Conservation (phyloP, 2,329 filamentous ascomycete species). For the Ophiognomonia clavigignenti-juglandacearum region DNA sequence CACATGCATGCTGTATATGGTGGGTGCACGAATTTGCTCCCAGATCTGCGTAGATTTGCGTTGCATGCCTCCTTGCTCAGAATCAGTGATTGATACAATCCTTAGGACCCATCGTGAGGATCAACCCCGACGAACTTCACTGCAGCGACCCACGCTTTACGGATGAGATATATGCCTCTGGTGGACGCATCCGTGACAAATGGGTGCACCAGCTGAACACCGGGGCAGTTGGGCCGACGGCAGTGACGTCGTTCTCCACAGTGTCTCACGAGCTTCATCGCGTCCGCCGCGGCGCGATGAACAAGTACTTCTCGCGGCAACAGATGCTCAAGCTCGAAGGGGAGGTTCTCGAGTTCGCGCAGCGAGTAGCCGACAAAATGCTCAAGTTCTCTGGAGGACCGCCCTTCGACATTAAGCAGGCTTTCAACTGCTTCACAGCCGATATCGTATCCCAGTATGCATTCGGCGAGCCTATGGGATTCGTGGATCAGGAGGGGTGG, state of each 20-base stretch:
- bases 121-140: conserved; percentile 35
- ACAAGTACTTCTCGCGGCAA: conserved; percentile 26
- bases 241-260: conserved; percentile 20
- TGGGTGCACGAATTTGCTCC: background rate
- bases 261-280: conserved; percentile 24
- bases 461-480: conserved; percentile 9
- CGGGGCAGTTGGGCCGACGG: background rate
- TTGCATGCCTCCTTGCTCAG: background rate
- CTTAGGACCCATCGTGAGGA: conserved; percentile 29
- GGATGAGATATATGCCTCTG: conserved; percentile 20
- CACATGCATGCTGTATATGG: conserved; percentile 8
- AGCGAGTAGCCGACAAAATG: conserved; percentile 26
- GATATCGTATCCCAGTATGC: conserved; percentile 7
- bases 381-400: background rate
- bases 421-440: conserved; percentile 6
- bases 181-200: conserved; percentile 19
- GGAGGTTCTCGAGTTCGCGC: conserved; percentile 22
- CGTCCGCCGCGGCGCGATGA: conserved; percentile 21
- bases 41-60: no score
- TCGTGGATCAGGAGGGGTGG: conserved; percentile 8
- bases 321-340: conserved; percentile 27
- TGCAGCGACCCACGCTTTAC: conserved; percentile 29
- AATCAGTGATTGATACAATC: background rate
- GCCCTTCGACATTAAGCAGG: conserved; percentile 6
- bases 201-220: conserved; percentile 8